A percentile compares a stretch with the other conserved stretches of the same genome.
phyloP scores from a whole-genome alignment of 73 alveolate genomes.

The Tetrahymena malaccensis region DNA sequence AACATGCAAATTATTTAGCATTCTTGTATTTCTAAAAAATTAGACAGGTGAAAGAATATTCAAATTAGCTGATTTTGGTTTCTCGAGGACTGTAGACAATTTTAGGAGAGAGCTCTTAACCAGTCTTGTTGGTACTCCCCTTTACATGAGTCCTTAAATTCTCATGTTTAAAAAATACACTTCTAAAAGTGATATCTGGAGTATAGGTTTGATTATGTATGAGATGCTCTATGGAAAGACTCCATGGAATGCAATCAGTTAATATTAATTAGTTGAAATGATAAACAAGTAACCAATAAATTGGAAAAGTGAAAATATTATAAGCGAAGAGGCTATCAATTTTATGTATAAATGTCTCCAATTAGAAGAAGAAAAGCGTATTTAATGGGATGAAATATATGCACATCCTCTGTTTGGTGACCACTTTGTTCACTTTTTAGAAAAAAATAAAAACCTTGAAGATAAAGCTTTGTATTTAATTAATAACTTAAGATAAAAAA shows the following conservation, averaged over 20 bases:
- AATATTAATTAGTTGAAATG: not conserved
- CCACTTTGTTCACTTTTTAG: not conserved
- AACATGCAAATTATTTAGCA: no score
- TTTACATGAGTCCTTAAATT: slow-evolving; percentile 77
- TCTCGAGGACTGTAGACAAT: slow-evolving; percentile 22
- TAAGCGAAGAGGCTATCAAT: not conserved
- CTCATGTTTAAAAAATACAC: slow-evolving; percentile 78
- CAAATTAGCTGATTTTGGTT: slow-evolving; percentile 31
- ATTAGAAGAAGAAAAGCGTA: slow-evolving; percentile 13
- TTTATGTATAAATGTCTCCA: slow-evolving; percentile 12
- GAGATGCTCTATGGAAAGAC: slow-evolving; percentile 45
- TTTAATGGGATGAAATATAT: slow-evolving; percentile 23
- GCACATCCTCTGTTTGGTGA: slow-evolving; percentile 26
- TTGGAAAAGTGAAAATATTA: not conserved
- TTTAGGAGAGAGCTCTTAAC: slow-evolving; percentile 15
- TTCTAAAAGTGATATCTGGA: slow-evolving; percentile 91
- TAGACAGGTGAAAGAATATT: slow-evolving; percentile 2
- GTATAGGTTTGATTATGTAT: slow-evolving; percentile 88
- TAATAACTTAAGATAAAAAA: slow-evolving; percentile 4
- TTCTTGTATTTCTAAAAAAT: not conserved
- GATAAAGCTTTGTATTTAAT: not conserved
- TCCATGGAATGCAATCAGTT: slow-evolving; percentile 19
- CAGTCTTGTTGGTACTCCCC: slow-evolving; percentile 58
- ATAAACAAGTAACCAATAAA: slow-evolving; percentile 1
- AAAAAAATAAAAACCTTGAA: not conserved